phyloP scores from a whole-genome alignment of 2,329 filamentous ascomycete genomes.

The Fusarium nygamai region DNA sequence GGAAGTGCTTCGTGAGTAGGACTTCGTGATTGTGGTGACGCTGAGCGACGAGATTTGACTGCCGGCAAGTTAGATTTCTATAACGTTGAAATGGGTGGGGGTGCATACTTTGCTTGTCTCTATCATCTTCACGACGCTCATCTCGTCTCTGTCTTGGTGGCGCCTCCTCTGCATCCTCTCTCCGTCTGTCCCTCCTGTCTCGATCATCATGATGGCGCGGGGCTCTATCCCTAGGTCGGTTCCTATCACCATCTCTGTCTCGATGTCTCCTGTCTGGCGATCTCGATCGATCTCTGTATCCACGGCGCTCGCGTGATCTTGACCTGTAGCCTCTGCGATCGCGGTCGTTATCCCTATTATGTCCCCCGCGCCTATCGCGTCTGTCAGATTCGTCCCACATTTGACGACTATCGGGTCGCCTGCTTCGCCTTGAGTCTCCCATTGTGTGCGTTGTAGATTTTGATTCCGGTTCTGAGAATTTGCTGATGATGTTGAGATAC shows the following conservation, averaged over 20 bases:
- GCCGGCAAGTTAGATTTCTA: slow-evolving; percentile 9
- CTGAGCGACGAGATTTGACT: slow-evolving; percentile 50
- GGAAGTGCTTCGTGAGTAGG: slow-evolving; percentile 45
- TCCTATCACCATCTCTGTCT: slow-evolving; percentile 52
- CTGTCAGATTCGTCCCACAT: slow-evolving; percentile 69
- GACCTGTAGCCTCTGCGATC: slow-evolving; percentile 49
- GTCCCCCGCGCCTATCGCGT: slow-evolving; percentile 46
- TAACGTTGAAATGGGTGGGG: background rate
- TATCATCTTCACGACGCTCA: slow-evolving; percentile 41
- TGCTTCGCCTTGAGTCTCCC: slow-evolving; percentile 48
- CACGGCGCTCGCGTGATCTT: slow-evolving; percentile 48
- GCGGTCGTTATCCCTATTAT: slow-evolving; percentile 46
- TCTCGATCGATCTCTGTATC: slow-evolving; percentile 50
- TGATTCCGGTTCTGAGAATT: background rate
- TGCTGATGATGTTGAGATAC: background rate
- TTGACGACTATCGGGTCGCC: slow-evolving; percentile 62
- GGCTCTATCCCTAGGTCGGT: slow-evolving; percentile 46
- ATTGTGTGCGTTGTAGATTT: slow-evolving; percentile 32
- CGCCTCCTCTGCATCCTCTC: slow-evolving; percentile 42
- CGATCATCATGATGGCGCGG: slow-evolving; percentile 44
- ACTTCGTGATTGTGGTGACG: slow-evolving; percentile 47
- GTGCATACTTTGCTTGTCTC: slow-evolving; percentile 40
- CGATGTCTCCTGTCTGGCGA: slow-evolving; percentile 50
- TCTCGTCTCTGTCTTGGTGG: slow-evolving; percentile 33
- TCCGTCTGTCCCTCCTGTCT: slow-evolving; percentile 36